These are phyloP conservation scores for Dryas integrifolia DNA, from an alignment of 331 rosid species.

Conservation along the genomic window DNA sequence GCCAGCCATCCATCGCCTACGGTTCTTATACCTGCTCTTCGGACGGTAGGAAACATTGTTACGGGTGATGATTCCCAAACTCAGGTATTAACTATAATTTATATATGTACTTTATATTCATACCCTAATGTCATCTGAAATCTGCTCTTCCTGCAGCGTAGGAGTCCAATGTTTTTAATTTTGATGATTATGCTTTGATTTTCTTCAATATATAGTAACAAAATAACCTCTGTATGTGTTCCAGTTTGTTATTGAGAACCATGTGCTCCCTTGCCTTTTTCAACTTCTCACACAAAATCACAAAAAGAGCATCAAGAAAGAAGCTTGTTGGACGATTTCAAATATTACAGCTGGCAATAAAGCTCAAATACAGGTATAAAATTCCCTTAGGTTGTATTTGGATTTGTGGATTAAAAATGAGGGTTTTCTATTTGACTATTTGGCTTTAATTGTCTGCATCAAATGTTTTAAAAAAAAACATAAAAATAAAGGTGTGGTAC, in stretches of 20 bases:
- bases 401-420: neutral
- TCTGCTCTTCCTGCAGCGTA: neutral
- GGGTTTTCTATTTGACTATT: neutral
- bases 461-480: neutral
- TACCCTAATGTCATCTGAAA: neutral
- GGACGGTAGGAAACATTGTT: slow-evolving; percentile 61
- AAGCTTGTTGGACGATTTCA: slow-evolving; percentile 79
- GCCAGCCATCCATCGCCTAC: slow-evolving; percentile 57
- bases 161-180: neutral
- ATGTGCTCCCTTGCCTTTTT: slow-evolving; percentile 52
- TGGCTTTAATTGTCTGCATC: neutral
- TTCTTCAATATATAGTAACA: neutral
- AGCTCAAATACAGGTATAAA: slow-evolving; percentile 61
- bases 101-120: neutral
- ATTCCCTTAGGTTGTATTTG: neutral
- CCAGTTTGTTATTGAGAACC: slow-evolving; percentile 56
- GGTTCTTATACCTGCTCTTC: slow-evolving; percentile 63
- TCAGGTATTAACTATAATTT: slow-evolving; percentile 42
- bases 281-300: slow-evolving; percentile 61
- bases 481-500: neutral
- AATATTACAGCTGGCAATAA: slow-evolving; percentile 70
- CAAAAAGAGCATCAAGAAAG: slow-evolving; percentile 70
- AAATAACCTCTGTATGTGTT: slow-evolving; percentile 17
- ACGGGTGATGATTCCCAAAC: slow-evolving; percentile 66
- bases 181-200: neutral